phyloP scores from a whole-genome alignment of 306 rosid species.

The Hylodesmum podocarpum region DNA sequence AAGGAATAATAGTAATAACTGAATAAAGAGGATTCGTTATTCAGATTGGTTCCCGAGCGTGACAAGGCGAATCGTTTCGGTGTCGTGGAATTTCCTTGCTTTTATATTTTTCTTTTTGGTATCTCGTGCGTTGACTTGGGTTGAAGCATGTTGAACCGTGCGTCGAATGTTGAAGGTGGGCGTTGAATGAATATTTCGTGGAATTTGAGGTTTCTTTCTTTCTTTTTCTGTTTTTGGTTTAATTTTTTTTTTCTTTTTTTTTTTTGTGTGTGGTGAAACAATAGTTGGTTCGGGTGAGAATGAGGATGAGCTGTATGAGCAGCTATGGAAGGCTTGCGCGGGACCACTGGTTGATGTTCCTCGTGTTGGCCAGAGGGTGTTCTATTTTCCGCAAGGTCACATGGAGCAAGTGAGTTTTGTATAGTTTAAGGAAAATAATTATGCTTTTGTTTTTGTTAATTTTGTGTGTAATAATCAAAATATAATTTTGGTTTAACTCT shows the following conservation, averaged over 20 bases:
- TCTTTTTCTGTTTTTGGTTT: not conserved
- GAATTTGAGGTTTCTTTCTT: not conserved
- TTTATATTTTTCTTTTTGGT: not conserved
- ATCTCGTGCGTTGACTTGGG: conserved; percentile 31
- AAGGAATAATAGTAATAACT: no score
- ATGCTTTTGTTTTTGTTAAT: not conserved
- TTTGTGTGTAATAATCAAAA: not conserved
- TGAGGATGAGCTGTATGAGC: conserved; percentile 57
- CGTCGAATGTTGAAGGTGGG: conserved; percentile 62
- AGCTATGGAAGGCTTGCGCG: conserved; percentile 80
- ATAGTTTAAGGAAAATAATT: not conserved
- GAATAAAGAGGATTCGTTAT: conserved; percentile 27
- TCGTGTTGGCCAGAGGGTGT: conserved; percentile 56
- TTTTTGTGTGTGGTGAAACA: not conserved
- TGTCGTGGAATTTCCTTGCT: no score
- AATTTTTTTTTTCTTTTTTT: not conserved
- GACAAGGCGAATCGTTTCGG: not conserved
- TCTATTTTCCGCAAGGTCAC: conserved; percentile 92
- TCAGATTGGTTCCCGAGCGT: conserved; percentile 13
- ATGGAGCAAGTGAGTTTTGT: conserved; percentile 77
- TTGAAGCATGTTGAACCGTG: conserved; percentile 69
- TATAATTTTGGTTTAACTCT: conserved; percentile 4
- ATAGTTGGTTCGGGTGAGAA: conserved; percentile 40
- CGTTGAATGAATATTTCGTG: conserved; percentile 6
- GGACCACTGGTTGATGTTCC: conserved; percentile 96